These are phyloP conservation scores for Imleria badia DNA, from an alignment of 768 basidiomycete species.

Conservation along the genomic window DNA sequence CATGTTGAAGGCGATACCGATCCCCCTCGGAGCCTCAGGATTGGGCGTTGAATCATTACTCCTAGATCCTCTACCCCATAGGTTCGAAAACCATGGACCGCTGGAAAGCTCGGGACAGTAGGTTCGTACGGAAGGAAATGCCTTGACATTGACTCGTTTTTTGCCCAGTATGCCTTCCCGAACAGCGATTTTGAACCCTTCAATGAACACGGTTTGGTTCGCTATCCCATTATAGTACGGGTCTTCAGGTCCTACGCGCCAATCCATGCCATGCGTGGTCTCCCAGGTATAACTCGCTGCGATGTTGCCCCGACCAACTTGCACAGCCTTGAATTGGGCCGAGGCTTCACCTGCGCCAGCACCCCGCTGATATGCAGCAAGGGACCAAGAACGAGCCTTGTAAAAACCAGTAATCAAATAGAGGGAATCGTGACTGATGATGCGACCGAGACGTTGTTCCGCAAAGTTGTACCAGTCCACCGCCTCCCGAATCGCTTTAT, in stretches of 20 bases:
- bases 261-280: conserved; percentile 8
- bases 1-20: background rate
- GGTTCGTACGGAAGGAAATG: background rate
- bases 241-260: conserved; percentile 4
- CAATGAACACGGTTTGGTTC: conserved; percentile 25
- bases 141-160: conserved; percentile 2
- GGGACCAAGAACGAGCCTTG: conserved; percentile 26
- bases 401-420: conserved; percentile 23
- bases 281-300: conserved; percentile 13
- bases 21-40: background rate
- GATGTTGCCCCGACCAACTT: conserved; percentile 13
- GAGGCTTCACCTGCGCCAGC: background rate
- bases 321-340: conserved; percentile 12
- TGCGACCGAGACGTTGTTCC: conserved; percentile 16
- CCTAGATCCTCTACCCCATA: background rate
- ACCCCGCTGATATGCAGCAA: conserved; percentile 17
- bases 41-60: background rate
- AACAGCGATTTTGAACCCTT: conserved; percentile 19
- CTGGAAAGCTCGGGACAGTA: background rate
- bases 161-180: background rate
- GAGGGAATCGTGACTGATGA: conserved; percentile 21
- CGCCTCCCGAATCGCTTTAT: conserved; percentile 21
- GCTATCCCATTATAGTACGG: conserved; percentile 2
- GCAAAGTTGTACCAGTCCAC: conserved; percentile 31
- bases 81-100: background rate